Base-by-base conservation (phyloP, 192 early-diverging fungal species). In the Backusella westeae region DNA sequence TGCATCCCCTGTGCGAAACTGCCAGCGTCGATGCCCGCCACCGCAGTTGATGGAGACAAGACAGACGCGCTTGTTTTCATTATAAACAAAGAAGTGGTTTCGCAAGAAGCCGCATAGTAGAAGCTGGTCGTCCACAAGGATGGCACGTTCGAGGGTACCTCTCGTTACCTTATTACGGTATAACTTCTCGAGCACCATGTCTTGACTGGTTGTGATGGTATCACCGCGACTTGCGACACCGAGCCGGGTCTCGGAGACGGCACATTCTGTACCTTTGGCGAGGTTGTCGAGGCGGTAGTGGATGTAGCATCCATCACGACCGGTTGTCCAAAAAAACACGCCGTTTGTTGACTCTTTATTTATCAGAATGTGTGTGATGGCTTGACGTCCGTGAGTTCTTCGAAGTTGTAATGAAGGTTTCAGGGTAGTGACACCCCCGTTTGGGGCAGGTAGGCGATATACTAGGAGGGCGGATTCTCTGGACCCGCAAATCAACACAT, bases 1-100 rank as follows among this genome's bases (percentile, higher is more conserved):
- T 19, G 80, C 82, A 71, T 88, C 86, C 23, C 81, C 69, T 3
- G 83, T 83, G 0, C 77, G 67, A 46, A 95, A 88, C 36, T 91
- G 89, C 94, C 94, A 96, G 21, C 81, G 80, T 39, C 93, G 82
- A 73, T 91, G 85, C 3, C 89, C 93, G 32, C 91, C 94, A 29
- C 93, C 93, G 79, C 94, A 94, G 1, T 83, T 87, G 17, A 94
- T 82, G 1, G 91, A 90, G 36, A 92, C 81, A 44, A 90, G 84
- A 81, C 91, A 87, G 74, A 87, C 89, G 12, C 89, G 83, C 69
- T 90, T 90, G 7, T 83, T 80, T 52, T 90, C 87, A 74, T 96
- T 94, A 59, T 89, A 85, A 0, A 94, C 84, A 73, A 93, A 93
- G 49, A 95, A 86, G 32, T 89, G 82, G 56, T 92, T 92, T 34